A percentile compares a stretch with the other conserved stretches of the same genome.
phyloP scores from a whole-genome alignment of 2,329 filamentous ascomycete species.

The Stenocarpella maydis region DNA sequence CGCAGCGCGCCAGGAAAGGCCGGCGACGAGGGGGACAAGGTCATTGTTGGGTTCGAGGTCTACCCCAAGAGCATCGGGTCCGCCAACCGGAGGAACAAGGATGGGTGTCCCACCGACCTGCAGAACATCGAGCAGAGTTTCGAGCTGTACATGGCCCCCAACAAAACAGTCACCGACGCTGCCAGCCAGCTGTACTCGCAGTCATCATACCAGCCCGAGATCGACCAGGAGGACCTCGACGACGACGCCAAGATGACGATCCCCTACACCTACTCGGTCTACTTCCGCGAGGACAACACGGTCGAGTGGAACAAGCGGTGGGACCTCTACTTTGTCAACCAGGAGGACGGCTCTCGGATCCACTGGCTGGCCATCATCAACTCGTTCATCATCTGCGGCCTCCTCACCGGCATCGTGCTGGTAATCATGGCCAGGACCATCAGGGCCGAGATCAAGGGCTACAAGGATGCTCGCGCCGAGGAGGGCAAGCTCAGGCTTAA shows the following conservation, averaged over 20 bases:
- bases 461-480: constrained; percentile 71
- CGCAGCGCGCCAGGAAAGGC: constrained; percentile 74
- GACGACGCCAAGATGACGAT: constrained; percentile 74
- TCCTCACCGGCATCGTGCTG: constrained; percentile 80
- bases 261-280: constrained; percentile 89
- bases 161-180: constrained; percentile 62
- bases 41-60: constrained; percentile 89
- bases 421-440: constrained; percentile 84
- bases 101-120: constrained; percentile 74
- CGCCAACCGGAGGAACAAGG: constrained; percentile 63
- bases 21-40: constrained; percentile 75
- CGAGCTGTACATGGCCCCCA: constrained; percentile 72
- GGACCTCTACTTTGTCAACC: constrained; percentile 90
- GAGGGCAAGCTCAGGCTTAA: constrained; percentile 69
- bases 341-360: constrained; percentile 81
- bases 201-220: constrained; percentile 66
- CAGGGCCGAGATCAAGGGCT: constrained; percentile 78
- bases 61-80: constrained; percentile 84
- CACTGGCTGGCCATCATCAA: constrained; percentile 92
- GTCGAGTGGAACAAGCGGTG: constrained; percentile 86
- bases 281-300: constrained; percentile 82
- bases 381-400: constrained; percentile 81
- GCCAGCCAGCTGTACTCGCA: constrained; percentile 54
- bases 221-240: constrained; percentile 61
- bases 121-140: constrained; percentile 70